These are phyloP conservation scores for Fragilaria radians DNA, from an alignment of 108 stramenopile genomes.

Conservation along the genomic window DNA sequence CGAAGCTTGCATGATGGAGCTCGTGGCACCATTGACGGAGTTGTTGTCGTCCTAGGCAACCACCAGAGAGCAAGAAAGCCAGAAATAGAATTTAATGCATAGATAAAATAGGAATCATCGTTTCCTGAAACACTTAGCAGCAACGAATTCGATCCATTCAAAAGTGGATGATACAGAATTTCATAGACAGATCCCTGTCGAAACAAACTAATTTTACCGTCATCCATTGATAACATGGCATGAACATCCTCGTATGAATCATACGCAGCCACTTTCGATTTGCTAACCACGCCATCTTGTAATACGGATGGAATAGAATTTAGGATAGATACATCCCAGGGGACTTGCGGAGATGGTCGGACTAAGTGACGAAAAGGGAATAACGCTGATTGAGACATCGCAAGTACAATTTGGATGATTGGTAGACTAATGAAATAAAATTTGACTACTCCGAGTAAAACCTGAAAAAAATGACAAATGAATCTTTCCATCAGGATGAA, in stretches of 20 bases:
- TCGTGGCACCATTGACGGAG: not conserved
- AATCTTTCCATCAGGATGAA: too few relatives aligned
- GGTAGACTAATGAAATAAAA: too few relatives aligned
- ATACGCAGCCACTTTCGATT: not conserved
- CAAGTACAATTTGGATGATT: too few relatives aligned
- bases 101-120: not conserved
- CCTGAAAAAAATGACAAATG: too few relatives aligned
- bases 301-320: not conserved
- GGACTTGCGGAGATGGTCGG: not conserved
- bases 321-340: not conserved
- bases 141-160: not conserved
- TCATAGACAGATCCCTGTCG: not conserved
- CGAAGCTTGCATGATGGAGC: not conserved
- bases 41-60: not conserved
- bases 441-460: too few relatives aligned
- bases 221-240: not conserved
- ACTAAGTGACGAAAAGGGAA: not conserved
- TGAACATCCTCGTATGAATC: not conserved
- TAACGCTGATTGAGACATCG: not conserved
- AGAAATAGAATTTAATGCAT: not conserved
- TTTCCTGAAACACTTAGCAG: not conserved
- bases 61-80: not conserved
- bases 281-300: not conserved
- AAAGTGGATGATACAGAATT: not conserved
- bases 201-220: not conserved